phyloP scores from a whole-genome alignment of 345 rosid genomes.

The Populus deltoides region DNA sequence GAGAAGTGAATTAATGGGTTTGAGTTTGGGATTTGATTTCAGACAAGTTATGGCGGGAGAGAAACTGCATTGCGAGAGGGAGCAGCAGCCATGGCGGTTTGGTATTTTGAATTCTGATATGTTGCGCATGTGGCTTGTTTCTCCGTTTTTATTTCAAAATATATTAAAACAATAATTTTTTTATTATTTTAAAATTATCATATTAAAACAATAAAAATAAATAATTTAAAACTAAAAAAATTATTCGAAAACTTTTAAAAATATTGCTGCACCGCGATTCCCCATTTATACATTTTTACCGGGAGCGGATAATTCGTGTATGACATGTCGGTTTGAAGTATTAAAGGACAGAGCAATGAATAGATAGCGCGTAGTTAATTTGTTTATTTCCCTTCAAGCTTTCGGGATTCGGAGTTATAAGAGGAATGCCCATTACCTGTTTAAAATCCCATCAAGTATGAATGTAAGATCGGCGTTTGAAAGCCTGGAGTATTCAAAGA shows the following conservation, averaged over 20 bases:
- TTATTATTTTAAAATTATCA: no score
- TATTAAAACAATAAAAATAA: no score
- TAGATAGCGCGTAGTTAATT: background rate
- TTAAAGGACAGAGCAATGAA: no score
- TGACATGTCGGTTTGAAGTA: background rate
- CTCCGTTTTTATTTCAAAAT: no score
- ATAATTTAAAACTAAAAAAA: no score
- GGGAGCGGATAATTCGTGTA: background rate
- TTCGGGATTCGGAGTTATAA: background rate
- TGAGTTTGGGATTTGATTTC: slow-evolving; percentile 10
- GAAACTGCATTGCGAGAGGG: slow-evolving; percentile 11
- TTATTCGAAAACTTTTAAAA: no score
- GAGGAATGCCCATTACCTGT: background rate
- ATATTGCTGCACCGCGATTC: no score
- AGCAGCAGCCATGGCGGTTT: slow-evolving; percentile 29
- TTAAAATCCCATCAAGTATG: background rate
- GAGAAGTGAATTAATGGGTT: slow-evolving; percentile 8
- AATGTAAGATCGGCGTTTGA: background rate
- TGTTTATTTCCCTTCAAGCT: background rate
- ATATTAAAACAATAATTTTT: no score
- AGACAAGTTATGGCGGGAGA: slow-evolving; percentile 17
- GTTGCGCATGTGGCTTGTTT: background rate
- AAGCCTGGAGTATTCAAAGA: background rate
- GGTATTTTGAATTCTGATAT: background rate
- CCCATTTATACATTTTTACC: background rate